Evolutionary conservation across 1,284 basidiomycete species (phyloP).

Genomic region (Ustilago vetiveriae): DNA sequence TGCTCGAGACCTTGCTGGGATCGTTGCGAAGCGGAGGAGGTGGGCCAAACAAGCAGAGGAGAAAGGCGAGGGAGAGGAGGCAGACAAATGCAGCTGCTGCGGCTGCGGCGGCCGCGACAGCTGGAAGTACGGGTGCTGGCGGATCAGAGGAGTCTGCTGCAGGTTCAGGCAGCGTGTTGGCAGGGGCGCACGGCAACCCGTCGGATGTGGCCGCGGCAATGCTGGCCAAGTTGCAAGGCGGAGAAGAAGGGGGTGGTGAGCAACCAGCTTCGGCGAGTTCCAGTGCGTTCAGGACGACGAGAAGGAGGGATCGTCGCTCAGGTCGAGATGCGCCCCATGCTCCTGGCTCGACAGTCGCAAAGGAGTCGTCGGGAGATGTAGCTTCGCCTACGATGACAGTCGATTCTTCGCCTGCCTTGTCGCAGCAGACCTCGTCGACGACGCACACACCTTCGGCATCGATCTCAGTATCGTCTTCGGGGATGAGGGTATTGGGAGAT

Average conservation of each 20-base stretch:
- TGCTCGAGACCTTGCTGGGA: conserved; percentile 64
- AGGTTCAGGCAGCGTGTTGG: neutral
- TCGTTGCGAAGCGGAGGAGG: conserved; percentile 59
- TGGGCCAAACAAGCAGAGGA: conserved; percentile 55
- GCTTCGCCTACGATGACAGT: conserved; percentile 11
- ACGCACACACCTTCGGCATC: conserved; percentile 19
- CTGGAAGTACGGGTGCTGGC: neutral
- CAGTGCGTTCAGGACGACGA: conserved; percentile 32
- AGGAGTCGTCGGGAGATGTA: neutral
- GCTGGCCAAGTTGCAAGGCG: conserved; percentile 62
- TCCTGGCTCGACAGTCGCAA: neutral
- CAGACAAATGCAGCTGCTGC: conserved; percentile 36
- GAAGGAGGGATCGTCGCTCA: conserved; percentile 35
- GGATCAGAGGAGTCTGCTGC: conserved; percentile 23
- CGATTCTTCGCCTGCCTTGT: conserved; percentile 15
- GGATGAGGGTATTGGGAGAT: conserved; percentile 1
- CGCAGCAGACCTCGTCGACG: conserved; percentile 10
- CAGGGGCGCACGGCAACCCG: conserved; percentile 32
- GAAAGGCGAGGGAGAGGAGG: conserved; percentile 54
- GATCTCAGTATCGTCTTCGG: conserved; percentile 20
- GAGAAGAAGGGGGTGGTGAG: conserved; percentile 10
- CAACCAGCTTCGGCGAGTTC: conserved; percentile 6
- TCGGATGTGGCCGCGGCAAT: conserved; percentile 60
- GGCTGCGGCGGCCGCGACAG: neutral
- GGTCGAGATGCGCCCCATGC: conserved; percentile 22